Evolutionary conservation across 2,329 filamentous ascomycete species (phyloP).

Genomic region (Aspergillus thermomutatus): DNA sequence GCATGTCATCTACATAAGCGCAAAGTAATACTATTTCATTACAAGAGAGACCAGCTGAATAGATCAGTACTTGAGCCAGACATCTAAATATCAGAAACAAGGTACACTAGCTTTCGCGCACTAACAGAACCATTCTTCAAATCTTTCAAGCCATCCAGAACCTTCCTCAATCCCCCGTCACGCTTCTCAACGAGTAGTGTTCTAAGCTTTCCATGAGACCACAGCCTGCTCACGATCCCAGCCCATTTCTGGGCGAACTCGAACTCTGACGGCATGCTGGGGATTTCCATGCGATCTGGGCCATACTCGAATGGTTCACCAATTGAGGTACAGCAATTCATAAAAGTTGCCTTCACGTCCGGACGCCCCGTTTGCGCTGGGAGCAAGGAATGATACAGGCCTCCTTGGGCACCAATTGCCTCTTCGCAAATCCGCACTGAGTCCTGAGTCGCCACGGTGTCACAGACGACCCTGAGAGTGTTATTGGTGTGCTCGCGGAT

Average conservation of each 20-base stretch:
- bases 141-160: not conserved
- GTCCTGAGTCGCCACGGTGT: not conserved
- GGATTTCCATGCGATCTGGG: not conserved
- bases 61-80: too few species aligned
- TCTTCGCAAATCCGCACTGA: conserved; percentile 7
- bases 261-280: not conserved
- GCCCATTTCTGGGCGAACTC: conserved; percentile 1
- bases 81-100: not conserved
- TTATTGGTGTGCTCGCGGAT: conserved; percentile 9
- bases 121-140: not conserved
- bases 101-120: not conserved
- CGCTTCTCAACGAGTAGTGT: not conserved
- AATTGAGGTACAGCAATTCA: not conserved
- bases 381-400: conserved; percentile 4
- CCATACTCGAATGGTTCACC: conserved; percentile 3
- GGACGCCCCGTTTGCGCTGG: not conserved
- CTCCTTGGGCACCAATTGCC: conserved; percentile 5
- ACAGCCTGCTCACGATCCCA: not conserved
- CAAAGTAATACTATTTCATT: too few species aligned
- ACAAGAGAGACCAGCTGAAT: too few species aligned
- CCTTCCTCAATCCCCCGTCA: not conserved
- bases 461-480: conserved; percentile 6
- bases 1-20: too few species aligned
- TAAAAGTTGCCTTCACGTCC: not conserved
- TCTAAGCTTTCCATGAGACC: not conserved